Evolutionary conservation across 2,329 filamentous ascomycete genomes (phyloP).

Genomic region (Penicillium sp.): DNA sequence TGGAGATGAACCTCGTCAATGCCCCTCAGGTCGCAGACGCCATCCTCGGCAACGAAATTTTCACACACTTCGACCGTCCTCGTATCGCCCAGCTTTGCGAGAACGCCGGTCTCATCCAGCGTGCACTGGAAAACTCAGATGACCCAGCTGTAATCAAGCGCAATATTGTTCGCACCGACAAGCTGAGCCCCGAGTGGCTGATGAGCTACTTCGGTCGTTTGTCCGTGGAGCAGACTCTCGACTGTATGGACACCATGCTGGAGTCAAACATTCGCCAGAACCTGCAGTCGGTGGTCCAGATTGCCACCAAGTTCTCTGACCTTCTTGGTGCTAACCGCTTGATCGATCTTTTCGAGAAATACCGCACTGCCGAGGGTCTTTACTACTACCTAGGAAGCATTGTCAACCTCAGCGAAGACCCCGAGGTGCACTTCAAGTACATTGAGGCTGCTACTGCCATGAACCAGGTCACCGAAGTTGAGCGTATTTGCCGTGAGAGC

Average conservation of each 20-base stretch:
- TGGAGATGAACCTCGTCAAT: slow-evolving; percentile 98
- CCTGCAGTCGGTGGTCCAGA: slow-evolving; percentile 87
- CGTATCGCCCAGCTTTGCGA: slow-evolving; percentile 90
- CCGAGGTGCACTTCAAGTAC: slow-evolving; percentile 98
- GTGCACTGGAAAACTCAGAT: slow-evolving; percentile 91
- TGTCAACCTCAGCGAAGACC: slow-evolving; percentile 92
- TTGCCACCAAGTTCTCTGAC: slow-evolving; percentile 97
- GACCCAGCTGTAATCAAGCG: slow-evolving; percentile 89
- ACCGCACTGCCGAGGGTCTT: slow-evolving; percentile 92
- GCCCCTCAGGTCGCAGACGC: slow-evolving; percentile 97
- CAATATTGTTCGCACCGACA: slow-evolving; percentile 77
- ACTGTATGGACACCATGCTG: slow-evolving; percentile 95
- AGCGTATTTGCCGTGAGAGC: slow-evolving; percentile 94
- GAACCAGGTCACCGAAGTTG: slow-evolving; percentile 91
- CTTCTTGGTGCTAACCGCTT: slow-evolving; percentile 82
- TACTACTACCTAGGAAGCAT: slow-evolving; percentile 99
- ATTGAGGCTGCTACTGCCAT: slow-evolving; percentile 95
- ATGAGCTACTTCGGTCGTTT: slow-evolving; percentile 90
- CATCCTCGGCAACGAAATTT: slow-evolving; percentile 97
- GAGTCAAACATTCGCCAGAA: slow-evolving; percentile 96
- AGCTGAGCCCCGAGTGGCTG: slow-evolving; percentile 88
- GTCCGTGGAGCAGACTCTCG: slow-evolving; percentile 90
- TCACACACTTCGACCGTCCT: slow-evolving; percentile 90
- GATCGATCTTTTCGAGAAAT: slow-evolving; percentile 95
- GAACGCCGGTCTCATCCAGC: slow-evolving; percentile 81